phyloP scores from a whole-genome alignment of 768 basidiomycete genomes.

The Lentinula guzmanii region DNA sequence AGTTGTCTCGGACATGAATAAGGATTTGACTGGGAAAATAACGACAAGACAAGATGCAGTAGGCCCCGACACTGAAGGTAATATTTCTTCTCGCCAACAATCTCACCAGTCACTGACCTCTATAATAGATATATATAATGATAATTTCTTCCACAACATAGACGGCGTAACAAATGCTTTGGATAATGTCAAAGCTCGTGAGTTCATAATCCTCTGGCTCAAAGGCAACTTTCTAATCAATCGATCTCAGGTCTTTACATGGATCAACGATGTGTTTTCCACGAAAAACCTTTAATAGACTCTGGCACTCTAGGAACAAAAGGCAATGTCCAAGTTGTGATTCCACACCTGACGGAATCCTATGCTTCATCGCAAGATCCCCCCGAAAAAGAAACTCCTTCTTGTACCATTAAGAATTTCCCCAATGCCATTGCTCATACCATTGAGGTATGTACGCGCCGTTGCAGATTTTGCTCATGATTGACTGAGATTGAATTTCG shows the following conservation, averaged over 20 bases:
- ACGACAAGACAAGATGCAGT: slow-evolving; percentile 88
- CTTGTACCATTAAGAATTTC: slow-evolving; percentile 98
- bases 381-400: slow-evolving; percentile 94
- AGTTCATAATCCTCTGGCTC: slow-evolving; percentile 20
- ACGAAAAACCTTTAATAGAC: slow-evolving; percentile 91
- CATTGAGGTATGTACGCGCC: slow-evolving; percentile 63
- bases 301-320: slow-evolving; percentile 98
- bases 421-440: slow-evolving; percentile 97
- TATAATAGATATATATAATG: slow-evolving; percentile 72
- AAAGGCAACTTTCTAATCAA: background rate
- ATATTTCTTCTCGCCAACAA: slow-evolving; percentile 20
- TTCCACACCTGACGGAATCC: slow-evolving; percentile 92
- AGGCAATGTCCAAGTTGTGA: slow-evolving; percentile 93
- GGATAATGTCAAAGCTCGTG: slow-evolving; percentile 95
- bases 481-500: background rate
- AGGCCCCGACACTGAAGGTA: slow-evolving; percentile 88
- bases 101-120: slow-evolving; percentile 7
- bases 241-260: slow-evolving; percentile 75
- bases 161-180: slow-evolving; percentile 97
- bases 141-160: slow-evolving; percentile 79
- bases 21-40: slow-evolving; percentile 82
- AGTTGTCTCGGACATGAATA: slow-evolving; percentile 95
- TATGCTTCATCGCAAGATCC: slow-evolving; percentile 98
- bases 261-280: slow-evolving; percentile 98
- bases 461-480: background rate